Conservation (phyloP, 257 asterid genomes). For the Solanum clarkiae region DNA sequence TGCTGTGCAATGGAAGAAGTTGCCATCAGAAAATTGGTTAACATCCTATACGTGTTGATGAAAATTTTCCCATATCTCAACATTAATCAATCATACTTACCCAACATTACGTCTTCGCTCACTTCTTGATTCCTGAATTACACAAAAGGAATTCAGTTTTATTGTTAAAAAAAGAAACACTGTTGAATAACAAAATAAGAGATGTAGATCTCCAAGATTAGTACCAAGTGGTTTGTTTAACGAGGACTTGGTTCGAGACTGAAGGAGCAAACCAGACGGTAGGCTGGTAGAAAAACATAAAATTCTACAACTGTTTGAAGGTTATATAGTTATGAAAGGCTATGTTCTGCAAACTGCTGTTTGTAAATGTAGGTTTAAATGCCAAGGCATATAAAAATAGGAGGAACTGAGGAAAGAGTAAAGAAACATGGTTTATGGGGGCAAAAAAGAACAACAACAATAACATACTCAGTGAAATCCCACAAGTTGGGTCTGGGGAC, state of each 20-base stretch:
- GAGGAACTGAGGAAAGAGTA: neutral
- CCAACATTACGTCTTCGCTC: slow-evolving; percentile 42
- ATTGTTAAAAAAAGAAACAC: neutral
- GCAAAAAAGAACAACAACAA: neutral
- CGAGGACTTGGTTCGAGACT: neutral
- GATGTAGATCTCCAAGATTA: neutral
- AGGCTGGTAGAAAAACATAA: neutral
- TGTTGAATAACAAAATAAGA: neutral
- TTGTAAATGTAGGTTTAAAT: neutral
- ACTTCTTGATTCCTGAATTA: slow-evolving; percentile 36
- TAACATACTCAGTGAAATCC: no score
- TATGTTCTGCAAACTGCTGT: neutral
- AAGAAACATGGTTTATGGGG: neutral
- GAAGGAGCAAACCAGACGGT: neutral
- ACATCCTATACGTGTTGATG: neutral
- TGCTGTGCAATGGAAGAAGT: slow-evolving; percentile 27
- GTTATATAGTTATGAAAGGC: neutral
- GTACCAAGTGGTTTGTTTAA: neutral
- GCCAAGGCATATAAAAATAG: neutral
- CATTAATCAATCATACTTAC: slow-evolving; percentile 20
- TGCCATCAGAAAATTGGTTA: neutral
- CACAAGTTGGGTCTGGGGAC: no score
- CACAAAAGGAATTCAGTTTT: neutral
- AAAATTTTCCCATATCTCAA: neutral
- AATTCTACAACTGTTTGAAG: neutral